phyloP scores from a whole-genome alignment of 352 stramenopile genomes.

The Elongisporangium undulatum region DNA sequence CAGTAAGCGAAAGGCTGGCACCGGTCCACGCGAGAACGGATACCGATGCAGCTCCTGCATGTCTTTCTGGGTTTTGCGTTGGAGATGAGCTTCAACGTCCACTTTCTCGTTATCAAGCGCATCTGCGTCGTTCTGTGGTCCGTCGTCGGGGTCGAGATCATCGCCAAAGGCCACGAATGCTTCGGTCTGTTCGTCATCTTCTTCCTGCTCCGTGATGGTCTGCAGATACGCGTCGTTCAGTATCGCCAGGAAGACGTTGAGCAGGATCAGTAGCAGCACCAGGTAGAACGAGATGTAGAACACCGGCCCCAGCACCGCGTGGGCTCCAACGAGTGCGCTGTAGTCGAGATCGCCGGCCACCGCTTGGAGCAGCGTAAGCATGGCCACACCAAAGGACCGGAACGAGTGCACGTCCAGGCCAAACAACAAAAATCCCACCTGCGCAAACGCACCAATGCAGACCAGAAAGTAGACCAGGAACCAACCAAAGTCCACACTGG shows the following conservation, averaged over 20 bases:
- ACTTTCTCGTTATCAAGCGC: constrained; percentile 11
- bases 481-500: constrained; percentile 49
- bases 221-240: constrained; percentile 74
- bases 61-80: constrained; percentile 21
- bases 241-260: constrained; percentile 76
- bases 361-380: constrained; percentile 58
- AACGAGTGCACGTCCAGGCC: constrained; percentile 47
- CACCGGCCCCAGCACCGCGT: constrained; percentile 45
- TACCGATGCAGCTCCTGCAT: constrained; percentile 45
- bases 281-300: constrained; percentile 76
- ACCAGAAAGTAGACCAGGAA: constrained; percentile 56
- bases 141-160: constrained; percentile 7
- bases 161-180: constrained; percentile 4
- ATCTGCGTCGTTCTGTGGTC: neutral
- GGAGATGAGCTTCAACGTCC: constrained; percentile 16
- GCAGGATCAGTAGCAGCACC: constrained; percentile 55
- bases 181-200: constrained; percentile 37
- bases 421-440: constrained; percentile 65
- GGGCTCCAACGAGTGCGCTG: constrained; percentile 27
- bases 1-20: constrained; percentile 21
- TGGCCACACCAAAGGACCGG: constrained; percentile 37
- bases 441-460: constrained; percentile 56
- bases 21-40: constrained; percentile 51
- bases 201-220: constrained; percentile 60
- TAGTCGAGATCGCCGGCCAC: constrained; percentile 61